Conservation (phyloP, 176 grass and related monocot genomes). For the Thinopyrum elongatum region DNA sequence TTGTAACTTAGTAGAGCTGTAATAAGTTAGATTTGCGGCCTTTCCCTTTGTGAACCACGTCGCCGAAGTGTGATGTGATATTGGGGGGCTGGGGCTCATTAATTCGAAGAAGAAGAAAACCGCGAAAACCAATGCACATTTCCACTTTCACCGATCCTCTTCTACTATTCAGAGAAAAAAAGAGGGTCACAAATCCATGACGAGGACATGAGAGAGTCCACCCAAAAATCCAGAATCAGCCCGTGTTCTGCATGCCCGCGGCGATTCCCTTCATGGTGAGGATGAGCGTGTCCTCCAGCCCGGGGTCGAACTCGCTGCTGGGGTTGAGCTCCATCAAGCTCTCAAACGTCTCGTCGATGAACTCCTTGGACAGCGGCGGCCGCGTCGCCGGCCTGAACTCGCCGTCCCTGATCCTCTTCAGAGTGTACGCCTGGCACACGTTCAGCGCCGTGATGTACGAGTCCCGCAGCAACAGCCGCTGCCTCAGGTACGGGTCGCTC, state of each 20-base stretch:
- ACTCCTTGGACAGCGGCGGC: constrained; percentile 41
- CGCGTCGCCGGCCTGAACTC: constrained; percentile 34
- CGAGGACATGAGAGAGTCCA: neutral
- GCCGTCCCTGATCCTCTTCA: constrained; percentile 59
- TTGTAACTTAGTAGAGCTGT: no score
- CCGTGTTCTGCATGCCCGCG: constrained; percentile 73
- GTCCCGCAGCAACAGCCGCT: constrained; percentile 64
- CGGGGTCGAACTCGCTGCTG: constrained; percentile 56
- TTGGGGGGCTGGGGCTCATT: no score
- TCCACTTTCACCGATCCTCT: neutral
- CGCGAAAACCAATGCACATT: neutral
- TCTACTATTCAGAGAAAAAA: neutral
- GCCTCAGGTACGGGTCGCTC: constrained; percentile 58
- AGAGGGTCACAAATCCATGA: neutral
- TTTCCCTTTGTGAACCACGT: no score
- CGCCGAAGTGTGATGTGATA: no score
- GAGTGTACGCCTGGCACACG: constrained; percentile 69
- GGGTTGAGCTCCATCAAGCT: constrained; percentile 63
- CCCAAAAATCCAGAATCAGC: constrained; percentile 28
- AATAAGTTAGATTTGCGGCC: no score
- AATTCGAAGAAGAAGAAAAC: neutral
- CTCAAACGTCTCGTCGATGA: constrained; percentile 36
- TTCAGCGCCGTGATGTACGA: constrained; percentile 75
- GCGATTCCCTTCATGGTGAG: constrained; percentile 83
- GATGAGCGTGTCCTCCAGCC: constrained; percentile 86